Conservation (phyloP, 225 moss, liverwort and hornwort genomes). For the Polytrichum commune region DNA sequence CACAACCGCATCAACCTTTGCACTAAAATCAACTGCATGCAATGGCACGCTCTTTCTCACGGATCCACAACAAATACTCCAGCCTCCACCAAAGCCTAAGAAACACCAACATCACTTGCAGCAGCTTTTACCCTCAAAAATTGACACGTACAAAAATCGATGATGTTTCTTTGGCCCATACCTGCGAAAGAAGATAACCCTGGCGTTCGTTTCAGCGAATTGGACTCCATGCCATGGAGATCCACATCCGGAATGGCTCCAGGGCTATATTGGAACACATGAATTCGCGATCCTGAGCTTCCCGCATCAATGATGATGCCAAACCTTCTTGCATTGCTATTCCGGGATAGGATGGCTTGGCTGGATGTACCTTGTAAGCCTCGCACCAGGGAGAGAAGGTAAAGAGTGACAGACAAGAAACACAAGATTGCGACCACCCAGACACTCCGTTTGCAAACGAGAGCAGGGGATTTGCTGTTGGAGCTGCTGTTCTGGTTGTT, state of each 20-base stretch:
- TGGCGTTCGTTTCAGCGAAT: conserved; percentile 67
- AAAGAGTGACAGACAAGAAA: conserved; percentile 64
- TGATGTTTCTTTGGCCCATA: conserved; percentile 1
- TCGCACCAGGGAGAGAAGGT: conserved; percentile 67
- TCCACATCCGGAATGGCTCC: conserved; percentile 52
- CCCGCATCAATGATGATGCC: conserved; percentile 88
- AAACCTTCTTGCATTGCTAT: conserved; percentile 39
- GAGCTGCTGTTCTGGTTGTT: conserved; percentile 21
- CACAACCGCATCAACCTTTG: too few relatives aligned
- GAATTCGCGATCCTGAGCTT: conserved; percentile 89
- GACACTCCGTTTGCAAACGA: conserved; percentile 65
- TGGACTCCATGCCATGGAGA: conserved; percentile 57
- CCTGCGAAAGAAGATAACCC: conserved; percentile 84
- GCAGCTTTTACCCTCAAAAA: too few relatives aligned
- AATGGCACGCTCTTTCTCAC: too few relatives aligned
- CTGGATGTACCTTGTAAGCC: conserved; percentile 55
- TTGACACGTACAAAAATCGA: too few relatives aligned
- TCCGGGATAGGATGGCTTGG: conserved; percentile 21
- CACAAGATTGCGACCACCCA: conserved; percentile 64
- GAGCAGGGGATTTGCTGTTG: conserved; percentile 24
- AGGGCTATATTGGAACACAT: conserved; percentile 66
- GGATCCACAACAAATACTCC: too few relatives aligned
- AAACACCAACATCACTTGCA: too few relatives aligned
- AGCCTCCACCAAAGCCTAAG: too few relatives aligned
- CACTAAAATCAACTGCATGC: too few relatives aligned